Percentiles rank a stretch among this genome's conserved stretches.
phyloP scores from a whole-genome alignment of 2,329 filamentous ascomycete species.

The Exophiala bonariae region DNA sequence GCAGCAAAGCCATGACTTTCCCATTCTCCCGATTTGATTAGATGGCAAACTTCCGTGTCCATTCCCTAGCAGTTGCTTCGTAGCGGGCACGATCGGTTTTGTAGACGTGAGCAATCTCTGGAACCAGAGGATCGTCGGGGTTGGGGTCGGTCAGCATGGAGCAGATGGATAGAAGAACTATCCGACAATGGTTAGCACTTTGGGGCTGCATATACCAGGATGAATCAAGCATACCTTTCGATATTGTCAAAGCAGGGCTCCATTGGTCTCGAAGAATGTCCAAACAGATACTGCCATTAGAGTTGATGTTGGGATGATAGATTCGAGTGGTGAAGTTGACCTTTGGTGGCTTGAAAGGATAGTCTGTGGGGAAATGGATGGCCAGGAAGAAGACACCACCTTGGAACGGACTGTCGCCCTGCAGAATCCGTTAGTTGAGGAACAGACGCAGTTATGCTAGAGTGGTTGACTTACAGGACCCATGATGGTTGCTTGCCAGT shows the following conservation, averaged over 20 bases:
- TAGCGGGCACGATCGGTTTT: conserved; percentile 97
- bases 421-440: conserved; percentile 10
- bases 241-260: conserved; percentile 97
- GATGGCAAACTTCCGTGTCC: conserved; percentile 99
- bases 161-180: conserved; percentile 98
- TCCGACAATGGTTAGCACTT: too few relatives aligned
- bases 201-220: too few relatives aligned
- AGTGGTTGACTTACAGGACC: conserved; percentile 74
- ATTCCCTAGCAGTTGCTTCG: conserved; percentile 94
- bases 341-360: conserved; percentile 99
- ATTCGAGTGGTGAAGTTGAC: conserved; percentile 99
- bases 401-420: conserved; percentile 96
- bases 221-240: conserved; percentile 74
- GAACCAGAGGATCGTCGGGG: conserved; percentile 96
- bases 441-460: not conserved
- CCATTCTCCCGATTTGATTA: conserved; percentile 45
- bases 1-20: conserved; percentile 6
- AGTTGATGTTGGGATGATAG: conserved; percentile 99
- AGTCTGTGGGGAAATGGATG: conserved; percentile 99
- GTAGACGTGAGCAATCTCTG: conserved; percentile 99
- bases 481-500: conserved; percentile 99
- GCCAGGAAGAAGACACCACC: conserved; percentile 98
- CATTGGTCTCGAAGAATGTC: conserved; percentile 99
- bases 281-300: conserved; percentile 97
- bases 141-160: conserved; percentile 99